Evolutionary conservation across 1,139 yeast species (phyloP), one percentile per base, ranked within the genome.

Genomic region (Geotrichum europaeum): DNA sequence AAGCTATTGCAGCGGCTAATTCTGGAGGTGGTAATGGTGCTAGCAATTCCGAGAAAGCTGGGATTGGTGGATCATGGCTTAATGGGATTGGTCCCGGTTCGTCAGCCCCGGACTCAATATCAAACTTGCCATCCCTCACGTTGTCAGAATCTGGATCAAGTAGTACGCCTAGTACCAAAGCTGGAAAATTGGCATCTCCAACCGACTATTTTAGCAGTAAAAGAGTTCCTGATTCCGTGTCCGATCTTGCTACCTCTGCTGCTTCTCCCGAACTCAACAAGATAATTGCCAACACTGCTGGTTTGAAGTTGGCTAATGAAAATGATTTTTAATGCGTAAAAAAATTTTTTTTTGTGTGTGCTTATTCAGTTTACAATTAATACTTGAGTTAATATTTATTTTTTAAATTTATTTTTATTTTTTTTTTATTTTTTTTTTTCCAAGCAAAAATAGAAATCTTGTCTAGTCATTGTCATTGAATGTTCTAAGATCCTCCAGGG

Each of bases 401-500:
- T 32, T 9, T 34, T 5, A 13, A 32, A 2, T 32, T 32, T 32
- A 3, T 13, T 34, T 34, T 12, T 15, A 3, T 40, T 7, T n/a
- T 40, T 40, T n/a, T n/a, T n/a, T 15, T 5, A n/a, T n/a, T 40
- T 40, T 40, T 40, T 40, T 15, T 40, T 40, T 40, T 15, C 9
- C 20, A n/a, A 40, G n/a, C 3, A 13, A 36, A 36, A 5, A 13
- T 13, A 36, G 13, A 36, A 34, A 34, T 12, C 12, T 10, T 12
- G 40, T 13, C 40, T 34, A 34, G 3, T 34, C 40, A 34, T 34
- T 9, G 12, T 32, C 15, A 10, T 32, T 49, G 25, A 20, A 49
- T 45, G 34, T 49, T 32, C 50, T 53, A 36, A 69, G 57, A 32
- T 64, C 63, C 68, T 88, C 96, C 77, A 91, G 79, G 1, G 96